These are phyloP conservation scores for Saccharomycopsis sp. DNA, from an alignment of 805 yeast genomes.

Conservation along the genomic window DNA sequence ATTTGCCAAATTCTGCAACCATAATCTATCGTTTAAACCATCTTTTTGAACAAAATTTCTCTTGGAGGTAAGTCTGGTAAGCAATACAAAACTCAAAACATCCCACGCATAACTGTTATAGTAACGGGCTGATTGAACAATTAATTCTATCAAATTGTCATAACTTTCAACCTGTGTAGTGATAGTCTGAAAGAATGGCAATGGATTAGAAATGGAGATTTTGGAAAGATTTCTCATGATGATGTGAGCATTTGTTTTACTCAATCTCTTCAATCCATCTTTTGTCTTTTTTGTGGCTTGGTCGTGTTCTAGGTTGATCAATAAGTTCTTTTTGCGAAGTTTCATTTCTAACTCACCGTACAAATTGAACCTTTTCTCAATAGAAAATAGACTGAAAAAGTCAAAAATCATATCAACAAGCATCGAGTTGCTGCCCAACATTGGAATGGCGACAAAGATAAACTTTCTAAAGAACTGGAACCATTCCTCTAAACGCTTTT, in stretches of 20 bases:
- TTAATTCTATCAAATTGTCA: slow-evolving; percentile 70
- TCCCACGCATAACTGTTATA: slow-evolving; percentile 82
- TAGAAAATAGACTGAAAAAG: slow-evolving; percentile 43
- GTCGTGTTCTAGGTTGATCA: slow-evolving; percentile 49
- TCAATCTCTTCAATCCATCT: slow-evolving; percentile 67
- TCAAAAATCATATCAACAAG: slow-evolving; percentile 51
- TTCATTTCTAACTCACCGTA: slow-evolving; percentile 70
- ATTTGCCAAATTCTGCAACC: slow-evolving; percentile 77
- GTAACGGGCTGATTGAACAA: slow-evolving; percentile 69
- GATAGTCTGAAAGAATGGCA: slow-evolving; percentile 63
- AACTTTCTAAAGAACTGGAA: slow-evolving; percentile 53
- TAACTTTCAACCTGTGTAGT: slow-evolving; percentile 84
- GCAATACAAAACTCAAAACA: slow-evolving; percentile 60
- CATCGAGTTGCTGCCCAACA: slow-evolving; percentile 48
- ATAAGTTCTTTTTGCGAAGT: slow-evolving; percentile 44
- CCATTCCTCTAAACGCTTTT: slow-evolving; percentile 33
- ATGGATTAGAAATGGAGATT: slow-evolving; percentile 66
- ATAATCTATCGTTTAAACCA: slow-evolving; percentile 71
- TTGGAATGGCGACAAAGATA: slow-evolving; percentile 53
- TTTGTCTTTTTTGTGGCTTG: slow-evolving; percentile 74
- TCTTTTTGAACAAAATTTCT: slow-evolving; percentile 61
- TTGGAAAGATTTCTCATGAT: slow-evolving; percentile 69
- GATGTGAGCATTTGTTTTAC: slow-evolving; percentile 65
- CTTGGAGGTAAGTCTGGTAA: slow-evolving; percentile 62
- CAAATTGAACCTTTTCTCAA: slow-evolving; percentile 60